Conservation (phyloP, 169 alveolate species). For the Amoebophrya sp. region DNA sequence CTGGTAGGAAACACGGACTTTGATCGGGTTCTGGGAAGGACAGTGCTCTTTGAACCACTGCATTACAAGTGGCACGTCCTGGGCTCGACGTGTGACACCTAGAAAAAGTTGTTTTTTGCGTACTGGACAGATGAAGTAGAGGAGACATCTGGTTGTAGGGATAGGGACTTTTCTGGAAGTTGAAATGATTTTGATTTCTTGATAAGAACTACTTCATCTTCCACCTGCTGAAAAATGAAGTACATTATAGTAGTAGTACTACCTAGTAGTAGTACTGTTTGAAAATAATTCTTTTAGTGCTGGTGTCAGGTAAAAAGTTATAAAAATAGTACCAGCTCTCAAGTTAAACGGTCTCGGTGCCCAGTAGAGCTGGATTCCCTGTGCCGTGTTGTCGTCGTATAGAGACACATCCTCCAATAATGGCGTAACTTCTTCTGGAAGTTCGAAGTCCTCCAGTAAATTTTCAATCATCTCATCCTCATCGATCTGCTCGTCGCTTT, state of each 20-base stretch:
- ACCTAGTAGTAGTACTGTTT: too few relatives aligned
- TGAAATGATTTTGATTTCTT: too few relatives aligned
- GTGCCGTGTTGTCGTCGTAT: slow-evolving; percentile 53
- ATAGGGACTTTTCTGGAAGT: too few relatives aligned
- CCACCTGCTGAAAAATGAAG: too few relatives aligned
- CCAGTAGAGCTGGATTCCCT: slow-evolving; percentile 64
- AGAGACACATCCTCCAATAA: slow-evolving; percentile 55
- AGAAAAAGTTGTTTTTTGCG: too few relatives aligned
- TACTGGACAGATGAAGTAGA: too few relatives aligned
- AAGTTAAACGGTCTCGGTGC: slow-evolving; percentile 97
- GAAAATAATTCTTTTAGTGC: too few relatives aligned
- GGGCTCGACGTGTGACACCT: slow-evolving; percentile 84
- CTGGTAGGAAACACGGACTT: slow-evolving; percentile 95
- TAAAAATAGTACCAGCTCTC: not conserved
- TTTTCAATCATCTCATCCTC: not conserved
- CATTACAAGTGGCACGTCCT: slow-evolving; percentile 92
- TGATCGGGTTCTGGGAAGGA: slow-evolving; percentile 94
- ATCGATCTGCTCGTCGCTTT: not conserved
- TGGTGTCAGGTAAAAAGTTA: too few relatives aligned
- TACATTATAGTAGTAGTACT: too few relatives aligned
- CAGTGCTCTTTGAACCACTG: slow-evolving; percentile 98
- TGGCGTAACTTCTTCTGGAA: slow-evolving; percentile 46
- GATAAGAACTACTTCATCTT: too few relatives aligned
- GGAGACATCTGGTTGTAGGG: too few relatives aligned
- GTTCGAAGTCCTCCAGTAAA: slow-evolving; percentile 23